These are phyloP conservation scores for Gossypium bickii DNA, from an alignment of 345 rosid genomes.

Conservation along the genomic window DNA sequence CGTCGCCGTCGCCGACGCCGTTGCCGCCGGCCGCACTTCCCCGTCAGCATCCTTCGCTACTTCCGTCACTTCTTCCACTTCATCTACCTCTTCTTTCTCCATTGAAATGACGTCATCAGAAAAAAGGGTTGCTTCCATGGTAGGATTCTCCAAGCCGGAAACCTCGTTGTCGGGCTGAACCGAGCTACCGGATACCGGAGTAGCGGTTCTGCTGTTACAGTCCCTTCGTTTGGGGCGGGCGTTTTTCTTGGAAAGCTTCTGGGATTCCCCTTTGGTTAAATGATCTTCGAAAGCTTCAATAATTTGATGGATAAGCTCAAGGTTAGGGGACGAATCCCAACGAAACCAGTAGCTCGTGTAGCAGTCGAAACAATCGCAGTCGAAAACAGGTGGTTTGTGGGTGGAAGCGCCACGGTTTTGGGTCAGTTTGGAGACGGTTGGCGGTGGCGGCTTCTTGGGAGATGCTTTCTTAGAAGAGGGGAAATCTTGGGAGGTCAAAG, in stretches of 20 bases:
- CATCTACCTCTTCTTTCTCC: constrained; percentile 4
- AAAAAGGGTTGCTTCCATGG: neutral
- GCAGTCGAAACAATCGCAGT: constrained; percentile 84
- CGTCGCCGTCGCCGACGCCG: constrained; percentile 18
- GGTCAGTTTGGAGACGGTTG: neutral
- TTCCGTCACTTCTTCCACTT: neutral
- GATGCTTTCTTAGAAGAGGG: constrained; percentile 23
- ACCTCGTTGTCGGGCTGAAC: neutral
- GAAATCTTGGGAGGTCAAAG: too few relatives aligned
- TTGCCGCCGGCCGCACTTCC: neutral
- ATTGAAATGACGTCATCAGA: neutral
- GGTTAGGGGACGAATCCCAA: constrained; percentile 81
- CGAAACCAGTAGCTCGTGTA: constrained; percentile 79
- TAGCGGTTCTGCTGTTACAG: constrained; percentile 25
- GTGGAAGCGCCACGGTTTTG: neutral
- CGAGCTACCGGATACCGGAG: constrained; percentile 15
- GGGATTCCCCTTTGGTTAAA: constrained; percentile 33
- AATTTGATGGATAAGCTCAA: constrained; percentile 67
- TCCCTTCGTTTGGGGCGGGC: constrained; percentile 41
- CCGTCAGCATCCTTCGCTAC: constrained; percentile 6
- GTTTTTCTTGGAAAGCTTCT: constrained; percentile 28
- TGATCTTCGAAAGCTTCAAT: constrained; percentile 88
- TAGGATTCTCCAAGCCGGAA: neutral
- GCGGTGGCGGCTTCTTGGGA: constrained; percentile 27
- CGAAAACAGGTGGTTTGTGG: constrained; percentile 49